phyloP scores from a whole-genome alignment of 352 stramenopile species.

The Phytophthora citrophthora region DNA sequence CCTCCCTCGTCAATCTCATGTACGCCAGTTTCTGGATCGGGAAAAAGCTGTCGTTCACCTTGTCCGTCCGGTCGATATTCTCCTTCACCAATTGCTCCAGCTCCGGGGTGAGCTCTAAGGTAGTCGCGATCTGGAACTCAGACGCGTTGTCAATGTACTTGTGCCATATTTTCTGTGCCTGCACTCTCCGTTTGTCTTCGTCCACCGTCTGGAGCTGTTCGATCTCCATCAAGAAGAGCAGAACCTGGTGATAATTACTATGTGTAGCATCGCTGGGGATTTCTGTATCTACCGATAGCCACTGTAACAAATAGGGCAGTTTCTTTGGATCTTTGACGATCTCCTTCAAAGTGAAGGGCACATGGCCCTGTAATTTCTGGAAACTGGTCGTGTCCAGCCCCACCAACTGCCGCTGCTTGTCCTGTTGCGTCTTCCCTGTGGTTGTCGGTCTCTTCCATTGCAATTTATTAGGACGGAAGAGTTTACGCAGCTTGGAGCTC shows the following conservation, averaged over 20 bases:
- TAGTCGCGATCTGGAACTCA: constrained; percentile 86
- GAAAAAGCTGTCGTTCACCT: constrained; percentile 79
- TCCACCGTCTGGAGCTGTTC: constrained; percentile 80
- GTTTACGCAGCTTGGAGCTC: constrained; percentile 76
- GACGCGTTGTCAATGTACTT: constrained; percentile 87
- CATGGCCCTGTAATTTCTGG: constrained; percentile 76
- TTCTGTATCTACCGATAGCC: constrained; percentile 70
- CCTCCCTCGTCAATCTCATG: constrained; percentile 80
- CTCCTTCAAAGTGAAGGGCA: constrained; percentile 84
- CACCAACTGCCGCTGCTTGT: constrained; percentile 58
- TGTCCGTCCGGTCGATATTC: constrained; percentile 56
- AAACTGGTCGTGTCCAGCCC: constrained; percentile 66
- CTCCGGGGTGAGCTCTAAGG: constrained; percentile 78
- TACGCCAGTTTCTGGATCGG: constrained; percentile 87
- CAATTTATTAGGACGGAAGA: constrained; percentile 69
- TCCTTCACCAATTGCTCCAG: constrained; percentile 80
- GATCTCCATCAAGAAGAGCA: constrained; percentile 86
- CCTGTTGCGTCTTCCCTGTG: constrained; percentile 13
- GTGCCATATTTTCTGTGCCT: constrained; percentile 84
- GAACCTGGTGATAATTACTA: constrained; percentile 76
- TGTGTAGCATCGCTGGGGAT: constrained; percentile 44
- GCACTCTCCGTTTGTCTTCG: constrained; percentile 66
- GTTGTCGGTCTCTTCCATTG: constrained; percentile 50
- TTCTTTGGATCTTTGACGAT: constrained; percentile 90
- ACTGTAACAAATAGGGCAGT: constrained; percentile 80